Conservation (phyloP, 345 rosid genomes). For the Eucalyptus globulus region DNA sequence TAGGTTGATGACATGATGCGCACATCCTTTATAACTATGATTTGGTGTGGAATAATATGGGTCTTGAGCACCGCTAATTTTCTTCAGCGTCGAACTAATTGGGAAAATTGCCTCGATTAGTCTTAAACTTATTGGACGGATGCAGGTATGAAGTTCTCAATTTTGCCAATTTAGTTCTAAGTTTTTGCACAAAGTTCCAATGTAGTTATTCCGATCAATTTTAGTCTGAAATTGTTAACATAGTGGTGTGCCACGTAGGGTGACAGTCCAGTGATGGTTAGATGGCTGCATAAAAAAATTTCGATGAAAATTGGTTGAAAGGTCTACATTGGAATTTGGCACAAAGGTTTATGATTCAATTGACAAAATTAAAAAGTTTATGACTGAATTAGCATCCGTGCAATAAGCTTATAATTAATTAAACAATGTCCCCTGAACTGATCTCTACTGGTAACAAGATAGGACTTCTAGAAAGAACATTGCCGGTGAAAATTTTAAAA, state of each 20-base stretch:
- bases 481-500: neutral
- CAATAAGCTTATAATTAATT: neutral
- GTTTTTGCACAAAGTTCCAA: no score
- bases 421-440: neutral
- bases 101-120: neutral
- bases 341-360: neutral
- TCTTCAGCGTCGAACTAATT: fast-evolving
- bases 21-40: neutral
- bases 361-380: neutral
- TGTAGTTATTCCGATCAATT: fast-evolving
- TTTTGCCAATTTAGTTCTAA: neutral
- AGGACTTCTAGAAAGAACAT: neutral
- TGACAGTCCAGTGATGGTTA: fast-evolving
- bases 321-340: neutral
- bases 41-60: neutral
- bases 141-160: fast-evolving
- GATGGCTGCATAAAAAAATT: fast-evolving
- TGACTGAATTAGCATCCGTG: fast-evolving
- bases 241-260: fast-evolving
- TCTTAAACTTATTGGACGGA: fast-evolving
- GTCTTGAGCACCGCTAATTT: neutral
- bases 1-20: neutral
- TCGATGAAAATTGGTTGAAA: fast-evolving
- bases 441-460: neutral
- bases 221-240: fast-evolving